phyloP scores from a whole-genome alignment of 176 grass and related monocot species.

The Carex scoparia region DNA sequence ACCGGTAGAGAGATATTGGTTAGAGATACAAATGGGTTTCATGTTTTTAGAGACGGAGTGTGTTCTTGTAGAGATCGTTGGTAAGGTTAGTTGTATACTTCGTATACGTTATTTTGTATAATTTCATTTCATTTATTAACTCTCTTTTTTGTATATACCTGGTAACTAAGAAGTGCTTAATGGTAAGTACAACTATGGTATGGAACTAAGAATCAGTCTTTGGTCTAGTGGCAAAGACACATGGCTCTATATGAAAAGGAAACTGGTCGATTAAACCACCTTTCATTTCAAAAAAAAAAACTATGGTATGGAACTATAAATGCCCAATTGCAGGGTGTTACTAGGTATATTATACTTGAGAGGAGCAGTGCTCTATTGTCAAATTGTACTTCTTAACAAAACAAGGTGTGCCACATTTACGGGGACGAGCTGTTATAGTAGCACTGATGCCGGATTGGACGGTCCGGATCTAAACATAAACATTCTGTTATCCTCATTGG shows the following conservation, averaged over 20 bases:
- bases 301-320: neutral
- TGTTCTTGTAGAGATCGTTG: conserved; percentile 40
- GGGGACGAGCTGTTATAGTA: too few species aligned
- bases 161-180: neutral
- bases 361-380: neutral
- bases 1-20: conserved; percentile 16
- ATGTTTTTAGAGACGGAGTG: conserved; percentile 32
- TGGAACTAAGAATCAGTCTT: neutral
- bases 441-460: too few species aligned
- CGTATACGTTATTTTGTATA: neutral
- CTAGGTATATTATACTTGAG: neutral
- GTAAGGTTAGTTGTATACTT: neutral
- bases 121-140: neutral
- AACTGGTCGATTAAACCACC: too few species aligned
- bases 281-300: neutral
- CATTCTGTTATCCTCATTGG: too few species aligned
- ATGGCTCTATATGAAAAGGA: too few species aligned
- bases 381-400: too few species aligned
- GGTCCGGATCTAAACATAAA: too few species aligned
- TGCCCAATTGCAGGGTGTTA: neutral
- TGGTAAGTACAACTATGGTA: neutral
- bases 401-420: too few species aligned
- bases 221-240: too few species aligned
- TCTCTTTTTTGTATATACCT: neutral
- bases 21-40: conserved; percentile 40